These are phyloP conservation scores for Phytopythium cucurbitacearum DNA, from an alignment of 352 stramenopile genomes.

Conservation along the genomic window DNA sequence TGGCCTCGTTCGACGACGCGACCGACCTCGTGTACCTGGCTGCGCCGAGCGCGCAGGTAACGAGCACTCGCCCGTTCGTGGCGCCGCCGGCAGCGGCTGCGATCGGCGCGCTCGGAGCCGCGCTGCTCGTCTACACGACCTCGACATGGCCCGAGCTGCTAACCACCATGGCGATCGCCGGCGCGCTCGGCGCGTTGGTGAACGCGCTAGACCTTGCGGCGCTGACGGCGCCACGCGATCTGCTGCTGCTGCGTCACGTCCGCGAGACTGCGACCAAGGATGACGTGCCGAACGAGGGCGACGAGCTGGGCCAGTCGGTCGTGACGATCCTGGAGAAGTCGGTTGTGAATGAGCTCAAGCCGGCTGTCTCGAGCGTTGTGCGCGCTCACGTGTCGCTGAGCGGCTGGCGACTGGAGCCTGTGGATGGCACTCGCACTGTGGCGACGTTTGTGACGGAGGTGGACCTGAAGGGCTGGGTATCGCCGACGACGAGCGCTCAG, in stretches of 20 bases:
- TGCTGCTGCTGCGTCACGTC: conserved; percentile 74
- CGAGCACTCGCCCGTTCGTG: conserved; percentile 42
- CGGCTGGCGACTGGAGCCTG: conserved; percentile 71
- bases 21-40: conserved; percentile 68
- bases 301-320: conserved; percentile 53
- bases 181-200: conserved; percentile 34
- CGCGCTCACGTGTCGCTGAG: conserved; percentile 60
- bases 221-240: conserved; percentile 46
- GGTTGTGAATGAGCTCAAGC: conserved; percentile 72
- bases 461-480: conserved; percentile 51
- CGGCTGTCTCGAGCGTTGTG: conserved; percentile 26
- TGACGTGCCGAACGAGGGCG: conserved; percentile 25
- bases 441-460: conserved; percentile 75
- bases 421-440: conserved; percentile 53
- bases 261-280: conserved; percentile 48
- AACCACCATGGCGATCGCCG: conserved; percentile 44
- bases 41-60: conserved; percentile 40
- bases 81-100: conserved; percentile 42
- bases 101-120: conserved; percentile 34
- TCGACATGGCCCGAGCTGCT: conserved; percentile 43
- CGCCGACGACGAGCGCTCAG: conserved; percentile 28
- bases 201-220: conserved; percentile 53
- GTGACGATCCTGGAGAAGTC: conserved; percentile 80
- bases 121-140: conserved; percentile 23
- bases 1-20: conserved; percentile 70